Base-by-base conservation (phyloP, 2,329 filamentous ascomycete species). In the Sclerotinia sclerotiorum region DNA sequence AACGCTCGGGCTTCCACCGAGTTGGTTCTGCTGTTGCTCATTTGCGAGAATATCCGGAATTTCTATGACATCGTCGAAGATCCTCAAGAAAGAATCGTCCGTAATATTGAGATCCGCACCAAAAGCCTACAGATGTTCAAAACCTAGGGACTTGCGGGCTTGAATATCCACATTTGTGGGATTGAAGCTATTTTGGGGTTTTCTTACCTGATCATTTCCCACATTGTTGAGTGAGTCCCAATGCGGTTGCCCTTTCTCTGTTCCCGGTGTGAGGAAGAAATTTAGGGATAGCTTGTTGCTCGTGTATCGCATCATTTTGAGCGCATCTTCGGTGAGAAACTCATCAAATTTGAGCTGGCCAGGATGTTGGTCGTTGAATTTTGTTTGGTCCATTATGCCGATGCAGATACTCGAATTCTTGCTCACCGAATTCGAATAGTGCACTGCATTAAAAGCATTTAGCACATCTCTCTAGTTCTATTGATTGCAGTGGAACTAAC, bases 171-270 rank as follows among this genome's bases (percentile, higher is more conserved):
- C 60, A 15, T 24, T 24, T 21, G 46, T 39, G 60, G 32, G 29
- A 51, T 39, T 39, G 46, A 39, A 51, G 60, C 21, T 11, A 39
- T 27, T 51, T 10, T 1, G 46, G 13, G 8, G 11, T 13, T 13
- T n/a, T 11, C 60, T 27, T 62, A 62, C 60, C 46, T 62, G 60
- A 15, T 62, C 29, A 62, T 49, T 49, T 24, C 3, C 39, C 39
- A 42, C 13, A 49, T 39, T 49, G 8, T 8, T 39, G 1, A 24
- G 21, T 24, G 29, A 0, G 0, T 39, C 49, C 58, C 58, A 62
- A 27, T 62, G 27, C 3, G 21, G 7, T 6, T 49, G 44, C 11
- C 21, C 46, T 13, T 51, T 49, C 6, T 51, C 60, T 39, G 10
- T n/a, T 39, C 13, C 5, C 19, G 60, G 46, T 5, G 29, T 27